These are phyloP conservation scores for Fistulinella cinereoalba DNA, from an alignment of 1,284 basidiomycete genomes.

Conservation along the genomic window DNA sequence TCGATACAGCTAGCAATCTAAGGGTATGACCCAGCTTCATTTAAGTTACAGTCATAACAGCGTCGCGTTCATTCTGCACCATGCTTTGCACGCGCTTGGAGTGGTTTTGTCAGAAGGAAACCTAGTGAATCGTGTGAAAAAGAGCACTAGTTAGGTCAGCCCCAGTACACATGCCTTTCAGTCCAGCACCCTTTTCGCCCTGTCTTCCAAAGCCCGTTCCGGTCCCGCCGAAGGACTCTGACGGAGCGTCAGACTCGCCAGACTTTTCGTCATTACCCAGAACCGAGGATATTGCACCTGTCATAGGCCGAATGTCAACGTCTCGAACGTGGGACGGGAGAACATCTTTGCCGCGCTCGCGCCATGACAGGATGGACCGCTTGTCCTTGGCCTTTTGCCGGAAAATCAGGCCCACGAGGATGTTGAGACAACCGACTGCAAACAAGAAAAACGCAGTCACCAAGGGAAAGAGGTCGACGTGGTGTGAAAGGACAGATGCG, in stretches of 20 bases:
- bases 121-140: constrained; percentile 21
- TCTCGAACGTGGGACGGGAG: constrained; percentile 47
- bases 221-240: constrained; percentile 31
- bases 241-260: constrained; percentile 3
- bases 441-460: constrained; percentile 86
- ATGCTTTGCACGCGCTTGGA: constrained; percentile 45
- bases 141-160: not conserved
- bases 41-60: not conserved
- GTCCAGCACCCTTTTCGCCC: constrained; percentile 67
- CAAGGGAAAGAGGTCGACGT: constrained; percentile 74
- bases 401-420: constrained; percentile 74
- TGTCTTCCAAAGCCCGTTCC: constrained; percentile 78
- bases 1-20: too few species aligned
- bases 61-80: not conserved
- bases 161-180: constrained; percentile 43
- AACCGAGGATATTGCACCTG: constrained; percentile 13
- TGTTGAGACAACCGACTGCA: constrained; percentile 79
- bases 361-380: constrained; percentile 65
- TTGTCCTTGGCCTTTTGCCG: constrained; percentile 58
- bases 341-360: constrained; percentile 53
- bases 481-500: constrained; percentile 78
- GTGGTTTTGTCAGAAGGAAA: constrained; percentile 51
- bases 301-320: constrained; percentile 22
- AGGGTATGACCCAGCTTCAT: not conserved
- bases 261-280: constrained; percentile 9